Evolutionary conservation across 192 early-diverging fungal genomes (phyloP), one percentile per base, ranked within the genome.

Genomic region (Radiomyces spectabilis): DNA sequence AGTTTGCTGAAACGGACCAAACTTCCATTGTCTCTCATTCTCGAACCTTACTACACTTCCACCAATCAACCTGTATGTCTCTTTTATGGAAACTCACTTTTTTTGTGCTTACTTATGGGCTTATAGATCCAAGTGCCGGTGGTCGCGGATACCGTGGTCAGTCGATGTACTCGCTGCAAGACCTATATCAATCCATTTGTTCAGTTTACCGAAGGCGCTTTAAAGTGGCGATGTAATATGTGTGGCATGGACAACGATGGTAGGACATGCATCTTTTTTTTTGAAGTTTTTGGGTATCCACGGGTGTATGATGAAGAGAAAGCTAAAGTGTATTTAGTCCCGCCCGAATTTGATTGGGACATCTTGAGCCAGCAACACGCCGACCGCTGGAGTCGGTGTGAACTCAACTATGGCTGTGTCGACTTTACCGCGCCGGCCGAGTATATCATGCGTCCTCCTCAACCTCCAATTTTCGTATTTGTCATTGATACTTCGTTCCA

Each of bases 141-240:
- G 68, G 75, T 74, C 72, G 29, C 85, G 83, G 13, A 80, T 93
- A 26, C 81, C 78, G 50, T 74, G 84, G 34, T 87, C 88, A 43
- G 87, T 41, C 83, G 96, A 34, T 98, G 96, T 73, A 65, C 77
- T 48, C 85, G 94, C 5, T 98, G 96, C 80, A 87, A 87, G 26
- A 89, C 89, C 0, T 98, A 98, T 61, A 85, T 97, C 65, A 98
- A 98, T 66, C 91, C 94, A 13, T 85, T 84, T 68, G 87, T 93
- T 63, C 68, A 68, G 26, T 98, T 94, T 55, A 81, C 88, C 6
- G 82, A 92, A 19, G 93, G 94, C 22, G 96, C 94, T 16, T 80
- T 90, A 43, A 82, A 81, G 41, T 97, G 87, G 70, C 76, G 86
- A 50, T 98, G 96, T 66, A 98, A 98, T 68, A 75, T 98, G 75